Conservation (phyloP, 192 early-diverging fungal genomes). For the Backusella mclennaniae region DNA sequence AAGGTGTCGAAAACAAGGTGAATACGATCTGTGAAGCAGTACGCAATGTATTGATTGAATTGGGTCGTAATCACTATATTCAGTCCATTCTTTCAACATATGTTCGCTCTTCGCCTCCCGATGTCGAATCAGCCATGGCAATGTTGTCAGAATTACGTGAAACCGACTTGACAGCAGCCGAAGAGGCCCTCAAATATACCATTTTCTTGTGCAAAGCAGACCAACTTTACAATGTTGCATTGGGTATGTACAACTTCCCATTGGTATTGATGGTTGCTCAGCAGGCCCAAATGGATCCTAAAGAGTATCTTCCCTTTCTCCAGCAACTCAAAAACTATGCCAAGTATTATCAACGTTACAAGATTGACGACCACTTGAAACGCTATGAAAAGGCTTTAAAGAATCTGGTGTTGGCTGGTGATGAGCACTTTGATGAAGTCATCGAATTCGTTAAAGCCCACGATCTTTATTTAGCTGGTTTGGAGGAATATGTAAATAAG, state of each 20-base stretch:
- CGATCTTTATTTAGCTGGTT: conserved; percentile 58
- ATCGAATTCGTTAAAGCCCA: conserved; percentile 64
- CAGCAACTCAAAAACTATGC: conserved; percentile 75
- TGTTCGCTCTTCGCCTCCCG: conserved; percentile 76
- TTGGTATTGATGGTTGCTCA: conserved; percentile 96
- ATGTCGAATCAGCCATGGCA: conserved; percentile 76
- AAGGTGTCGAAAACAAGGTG: conserved; percentile 58
- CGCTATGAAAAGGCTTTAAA: conserved; percentile 65
- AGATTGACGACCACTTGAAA: conserved; percentile 85
- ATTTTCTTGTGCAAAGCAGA: conserved; percentile 92
- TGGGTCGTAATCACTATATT: conserved; percentile 59
- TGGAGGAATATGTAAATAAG: conserved; percentile 53
- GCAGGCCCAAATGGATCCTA: conserved; percentile 94
- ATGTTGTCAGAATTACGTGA: conserved; percentile 52
- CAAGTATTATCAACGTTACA: conserved; percentile 77
- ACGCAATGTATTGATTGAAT: conserved; percentile 53
- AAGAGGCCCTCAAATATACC: conserved; percentile 85
- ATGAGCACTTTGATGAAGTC: conserved; percentile 56
- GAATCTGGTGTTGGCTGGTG: conserved; percentile 61
- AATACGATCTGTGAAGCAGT: conserved; percentile 73
- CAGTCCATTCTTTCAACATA: conserved; percentile 85
- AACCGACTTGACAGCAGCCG: conserved; percentile 61
- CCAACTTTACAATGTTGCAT: conserved; percentile 83
- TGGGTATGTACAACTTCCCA: conserved; percentile 93
- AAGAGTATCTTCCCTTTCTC: conserved; percentile 92